Conservation (phyloP, 1,139 yeast genomes). For the Saccharomyces hybrid region DNA sequence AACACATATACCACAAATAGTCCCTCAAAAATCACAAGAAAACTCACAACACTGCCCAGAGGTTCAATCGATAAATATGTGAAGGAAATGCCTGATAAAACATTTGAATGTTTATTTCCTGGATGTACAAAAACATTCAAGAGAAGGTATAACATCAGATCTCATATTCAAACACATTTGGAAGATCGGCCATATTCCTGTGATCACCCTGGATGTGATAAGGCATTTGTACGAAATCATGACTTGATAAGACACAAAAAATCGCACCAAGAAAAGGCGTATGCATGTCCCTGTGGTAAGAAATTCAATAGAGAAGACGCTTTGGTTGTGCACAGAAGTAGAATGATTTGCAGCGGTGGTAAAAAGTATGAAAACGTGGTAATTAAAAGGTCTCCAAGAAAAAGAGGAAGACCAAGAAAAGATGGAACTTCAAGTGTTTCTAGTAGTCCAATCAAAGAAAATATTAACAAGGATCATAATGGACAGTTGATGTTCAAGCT, state of each 20-base stretch:
- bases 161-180: conserved; percentile 94
- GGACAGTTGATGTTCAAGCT: conserved; percentile 21
- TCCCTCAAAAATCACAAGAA: conserved; percentile 31
- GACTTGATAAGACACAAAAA: conserved; percentile 86
- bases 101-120: conserved; percentile 66
- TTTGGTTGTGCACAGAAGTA: conserved; percentile 65
- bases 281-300: conserved; percentile 84
- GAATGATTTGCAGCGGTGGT: conserved; percentile 76
- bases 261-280: conserved; percentile 73
- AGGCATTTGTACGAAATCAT: conserved; percentile 78
- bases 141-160: conserved; percentile 86
- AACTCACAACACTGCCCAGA: conserved; percentile 71
- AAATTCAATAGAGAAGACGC: conserved; percentile 88
- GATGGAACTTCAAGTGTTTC: conserved; percentile 12
- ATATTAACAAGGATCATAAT: conserved; percentile 18
- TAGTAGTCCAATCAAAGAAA: conserved; percentile 24
- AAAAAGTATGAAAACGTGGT: conserved; percentile 34
- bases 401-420: conserved; percentile 27
- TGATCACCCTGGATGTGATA: conserved; percentile 51
- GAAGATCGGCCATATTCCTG: conserved; percentile 86
- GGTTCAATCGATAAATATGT: conserved; percentile 84
- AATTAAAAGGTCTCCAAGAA: conserved; percentile 28
- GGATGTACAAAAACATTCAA: conserved; percentile 80
- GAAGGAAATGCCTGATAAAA: conserved; percentile 47
- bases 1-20: conserved; percentile 9